Evolutionary conservation across 805 yeast genomes (phyloP), one percentile per base, ranked within the genome.

Genomic region (Ogataea methanolica): DNA sequence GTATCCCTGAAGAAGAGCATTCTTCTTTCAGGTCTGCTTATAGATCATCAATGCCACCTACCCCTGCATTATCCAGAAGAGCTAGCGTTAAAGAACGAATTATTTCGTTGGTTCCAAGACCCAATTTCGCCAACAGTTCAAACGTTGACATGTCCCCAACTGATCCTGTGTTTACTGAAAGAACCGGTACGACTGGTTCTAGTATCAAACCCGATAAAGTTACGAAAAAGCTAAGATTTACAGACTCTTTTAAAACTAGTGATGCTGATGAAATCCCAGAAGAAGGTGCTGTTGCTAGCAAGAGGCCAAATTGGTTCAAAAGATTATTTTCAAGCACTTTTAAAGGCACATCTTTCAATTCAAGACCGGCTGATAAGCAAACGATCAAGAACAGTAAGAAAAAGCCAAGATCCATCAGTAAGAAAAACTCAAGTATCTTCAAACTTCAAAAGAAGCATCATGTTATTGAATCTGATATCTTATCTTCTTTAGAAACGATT

Each of bases 71-170:
- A 12, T 38, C 54, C 6, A 35, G 33, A 36, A 31, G 41, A 39
- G 29, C 39, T 8, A 34, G 48, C 37, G 16, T 49, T 44, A 35
- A 54, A 44, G 38, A 39, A 44, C 34, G 55, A 44, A 6, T 53
- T 46, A 23, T 42, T 22, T 19, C 47, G 8, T n/a, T 11, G 7
- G 33, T 26, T 36, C 37, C n/a, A 36, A 16, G 16, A 42, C 5
- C 14, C 23, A 29, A 17, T 39, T 6, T 33, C 22, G 33, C 17
- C 17, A 12, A 7, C 23, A 23, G 4, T 31, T 21, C 33, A 14
- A 47, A 43, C 37, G 55, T 56, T 19, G 60, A 65, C 4, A 50
- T 54, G 26, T 58, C 61, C 12, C 67, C 67, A 48, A 52, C 50
- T 38, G 66, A 61, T 43, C 65, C 64, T 4, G 51, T 46, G 17